Base-by-base conservation (phyloP, 2,329 filamentous ascomycete genomes). In the Hypomyces perniciosus region DNA sequence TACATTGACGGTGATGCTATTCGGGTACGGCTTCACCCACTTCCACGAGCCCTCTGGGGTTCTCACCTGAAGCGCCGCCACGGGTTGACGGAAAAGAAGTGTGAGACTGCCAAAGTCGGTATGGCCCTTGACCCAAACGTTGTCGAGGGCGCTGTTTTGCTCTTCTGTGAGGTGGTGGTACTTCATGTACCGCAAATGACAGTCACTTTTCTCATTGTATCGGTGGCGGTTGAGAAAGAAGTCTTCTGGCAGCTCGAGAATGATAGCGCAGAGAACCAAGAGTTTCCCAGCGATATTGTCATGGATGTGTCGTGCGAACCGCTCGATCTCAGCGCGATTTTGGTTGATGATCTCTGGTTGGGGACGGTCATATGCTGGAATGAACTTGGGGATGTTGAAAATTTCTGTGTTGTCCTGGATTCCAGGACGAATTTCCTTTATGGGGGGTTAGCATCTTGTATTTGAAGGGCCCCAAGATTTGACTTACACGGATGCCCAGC, bases 171-270 rank as follows among this genome's bases (percentile, higher is more conserved):
- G 72, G 0, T 68, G 68, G 50, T 74, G 71, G 57, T 83, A 83
- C 52, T 78, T 74, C 79, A 82, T 81, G 62, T 81, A 82, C 6
- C 81, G 74, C 33, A 82, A 68, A 57, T 82, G 77, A 47, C 77
- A 76, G 56, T 82, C 78, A 42, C 74, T 74, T 34, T 73, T 68
- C 44, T 74, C 68, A 2, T 79, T 71, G 56, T 81, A 84, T 6
- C 68, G 68, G 58, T 84, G 81, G 31, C 72, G 67, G 8, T 72
- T 69, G 27, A 76, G 69, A 44, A 84, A 73, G 52, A 74, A 73
- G 13, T 84, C 76, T 45, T 79, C 74, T 0, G 78, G 77, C 0
- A 84, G 68, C 59, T 83, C 75, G 1, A 84, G 70, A 2, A 83
- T 67, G 29, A 82, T 76, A 5, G 68, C 66, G 42, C 71, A 66